Conservation (phyloP, 768 basidiomycete species). For the Sistotremastrum niveocremeum region DNA sequence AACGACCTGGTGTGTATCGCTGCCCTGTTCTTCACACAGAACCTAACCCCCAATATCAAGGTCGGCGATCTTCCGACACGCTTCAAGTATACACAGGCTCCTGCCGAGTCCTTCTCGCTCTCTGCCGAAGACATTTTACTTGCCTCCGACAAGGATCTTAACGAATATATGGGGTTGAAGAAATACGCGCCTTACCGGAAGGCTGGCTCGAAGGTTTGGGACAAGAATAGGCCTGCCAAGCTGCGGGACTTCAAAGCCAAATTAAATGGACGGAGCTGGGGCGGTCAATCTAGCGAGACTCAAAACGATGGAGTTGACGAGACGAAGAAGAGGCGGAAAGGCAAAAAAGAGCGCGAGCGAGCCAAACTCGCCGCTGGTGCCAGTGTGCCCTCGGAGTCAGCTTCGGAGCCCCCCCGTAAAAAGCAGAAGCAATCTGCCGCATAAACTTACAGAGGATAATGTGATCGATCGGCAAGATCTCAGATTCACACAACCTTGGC, state of each 20-base stretch:
- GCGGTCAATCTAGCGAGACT: not conserved
- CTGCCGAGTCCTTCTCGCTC: conserved; percentile 51
- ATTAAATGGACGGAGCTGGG: conserved; percentile 22
- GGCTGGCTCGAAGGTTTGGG: conserved; percentile 42
- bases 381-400: too few relatives aligned
- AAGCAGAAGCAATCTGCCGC: too few relatives aligned
- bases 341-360: conserved; percentile 20
- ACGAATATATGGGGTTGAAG: conserved; percentile 80
- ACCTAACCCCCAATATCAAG: conserved; percentile 24
- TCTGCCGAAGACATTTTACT: conserved; percentile 78
- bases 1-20: conserved; percentile 71
- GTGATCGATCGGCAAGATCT: too few relatives aligned
- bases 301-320: conserved; percentile 1
- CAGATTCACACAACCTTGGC: too few relatives aligned
- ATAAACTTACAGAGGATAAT: too few relatives aligned
- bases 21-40: conserved; percentile 1
- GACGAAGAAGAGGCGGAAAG: conserved; percentile 16
- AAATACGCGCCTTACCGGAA: conserved; percentile 84
- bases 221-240: conserved; percentile 45
- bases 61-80: conserved; percentile 83
- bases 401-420: too few relatives aligned
- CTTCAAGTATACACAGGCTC: conserved; percentile 77
- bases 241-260: conserved; percentile 60
- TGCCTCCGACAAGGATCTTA: conserved; percentile 87
- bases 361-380: conserved; percentile 1